A percentile compares a stretch with the other conserved stretches of the same genome.
These are phyloP conservation scores for Pseudozyma sp. DNA, from an alignment of 1,284 basidiomycete genomes.

Conservation along the genomic window DNA sequence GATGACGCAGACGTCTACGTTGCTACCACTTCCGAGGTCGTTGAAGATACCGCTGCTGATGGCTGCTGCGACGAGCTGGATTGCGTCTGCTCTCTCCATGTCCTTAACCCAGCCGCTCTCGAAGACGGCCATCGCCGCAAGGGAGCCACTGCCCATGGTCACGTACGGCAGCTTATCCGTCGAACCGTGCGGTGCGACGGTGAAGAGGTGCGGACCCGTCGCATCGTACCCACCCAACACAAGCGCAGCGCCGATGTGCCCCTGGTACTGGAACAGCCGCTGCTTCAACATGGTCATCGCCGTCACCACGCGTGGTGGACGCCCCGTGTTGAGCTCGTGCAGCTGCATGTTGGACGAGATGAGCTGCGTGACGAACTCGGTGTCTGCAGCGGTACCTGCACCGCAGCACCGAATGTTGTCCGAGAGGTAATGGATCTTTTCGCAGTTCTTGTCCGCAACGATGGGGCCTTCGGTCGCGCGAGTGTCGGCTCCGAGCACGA, in stretches of 20 bases:
- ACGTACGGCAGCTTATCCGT: conserved; percentile 99
- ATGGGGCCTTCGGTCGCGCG: conserved; percentile 93
- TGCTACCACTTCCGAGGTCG: conserved; percentile 96
- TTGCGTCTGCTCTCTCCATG: conserved; percentile 85
- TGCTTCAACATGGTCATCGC: conserved; percentile 99
- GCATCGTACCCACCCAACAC: conserved; percentile 96
- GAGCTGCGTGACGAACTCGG: conserved; percentile 79
- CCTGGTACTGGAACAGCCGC: conserved; percentile 87
- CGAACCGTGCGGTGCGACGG: conserved; percentile 94
- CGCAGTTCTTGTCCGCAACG: conserved; percentile 99
- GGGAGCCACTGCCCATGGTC: conserved; percentile 95
- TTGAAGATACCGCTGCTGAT: conserved; percentile 98
- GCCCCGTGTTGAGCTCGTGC: conserved; percentile 65
- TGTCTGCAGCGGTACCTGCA: conserved; percentile 97
- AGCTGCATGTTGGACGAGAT: conserved; percentile 67
- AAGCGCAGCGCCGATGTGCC: conserved; percentile 92
- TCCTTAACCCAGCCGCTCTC: conserved; percentile 86
- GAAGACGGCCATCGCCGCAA: conserved; percentile 99
- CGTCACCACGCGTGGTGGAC: conserved; percentile 81
- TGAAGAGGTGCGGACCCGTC: conserved; percentile 94
- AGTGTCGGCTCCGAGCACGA: conserved; percentile 96
- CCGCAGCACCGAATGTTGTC: conserved; percentile 90
- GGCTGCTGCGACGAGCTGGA: conserved; percentile 85
- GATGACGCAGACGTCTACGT: conserved; percentile 96
- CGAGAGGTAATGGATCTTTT: conserved; percentile 92